These are phyloP conservation scores for Sporothrix brunneoviolacea DNA, from an alignment of 2,329 filamentous ascomycete genomes.

Conservation along the genomic window DNA sequence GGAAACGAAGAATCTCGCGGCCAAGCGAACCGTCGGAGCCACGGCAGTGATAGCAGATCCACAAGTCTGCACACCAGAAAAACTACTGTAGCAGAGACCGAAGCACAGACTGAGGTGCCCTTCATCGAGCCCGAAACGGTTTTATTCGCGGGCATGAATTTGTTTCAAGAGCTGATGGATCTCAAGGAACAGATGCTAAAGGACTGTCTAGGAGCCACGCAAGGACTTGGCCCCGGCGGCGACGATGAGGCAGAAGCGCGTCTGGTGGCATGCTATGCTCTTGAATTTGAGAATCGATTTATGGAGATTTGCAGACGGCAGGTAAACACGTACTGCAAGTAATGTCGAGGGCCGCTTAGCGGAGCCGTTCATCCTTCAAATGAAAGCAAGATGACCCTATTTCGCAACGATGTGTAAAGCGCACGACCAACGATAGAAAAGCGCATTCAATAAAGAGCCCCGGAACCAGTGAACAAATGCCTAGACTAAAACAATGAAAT, in stretches of 20 bases:
- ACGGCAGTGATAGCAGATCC: neutral
- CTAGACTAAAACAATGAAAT: neutral
- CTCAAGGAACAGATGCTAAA: constrained; percentile 11
- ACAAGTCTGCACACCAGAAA: neutral
- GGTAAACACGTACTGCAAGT: neutral
- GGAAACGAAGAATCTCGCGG: neutral
- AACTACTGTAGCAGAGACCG: neutral
- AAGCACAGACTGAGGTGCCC: constrained; percentile 9
- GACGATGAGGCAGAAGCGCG: constrained; percentile 10
- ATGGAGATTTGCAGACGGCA: neutral
- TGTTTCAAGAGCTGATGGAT: constrained; percentile 4
- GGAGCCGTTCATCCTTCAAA: no score
- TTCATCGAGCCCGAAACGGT: neutral
- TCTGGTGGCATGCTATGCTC: constrained; percentile 13
- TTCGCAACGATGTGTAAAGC: no score
- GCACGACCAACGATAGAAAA: no score
- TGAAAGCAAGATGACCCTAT: neutral
- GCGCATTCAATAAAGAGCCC: no score
- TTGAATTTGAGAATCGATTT: constrained; percentile 10
- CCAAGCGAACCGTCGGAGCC: neutral
- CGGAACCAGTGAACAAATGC: no score
- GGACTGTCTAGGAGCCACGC: constrained; percentile 11
- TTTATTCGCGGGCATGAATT: constrained; percentile 3
- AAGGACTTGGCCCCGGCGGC: neutral
- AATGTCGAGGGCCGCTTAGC: no score